These are phyloP conservation scores for Saccharomycopsis hybrid DNA, from an alignment of 1,139 yeast genomes.

Conservation along the genomic window DNA sequence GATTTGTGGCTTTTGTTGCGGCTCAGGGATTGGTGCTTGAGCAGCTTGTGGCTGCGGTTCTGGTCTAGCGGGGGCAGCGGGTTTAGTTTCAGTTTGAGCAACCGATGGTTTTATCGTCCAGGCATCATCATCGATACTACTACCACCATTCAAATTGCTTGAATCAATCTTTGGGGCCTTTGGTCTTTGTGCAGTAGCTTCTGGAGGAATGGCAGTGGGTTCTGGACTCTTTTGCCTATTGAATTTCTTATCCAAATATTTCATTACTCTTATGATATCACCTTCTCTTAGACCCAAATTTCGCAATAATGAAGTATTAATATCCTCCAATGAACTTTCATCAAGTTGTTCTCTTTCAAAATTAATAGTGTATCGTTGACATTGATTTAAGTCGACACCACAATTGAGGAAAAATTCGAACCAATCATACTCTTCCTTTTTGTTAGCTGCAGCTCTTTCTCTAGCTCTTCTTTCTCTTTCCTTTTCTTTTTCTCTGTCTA, in stretches of 20 bases:
- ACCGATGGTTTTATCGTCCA: slow-evolving; percentile 84
- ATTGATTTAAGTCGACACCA: slow-evolving; percentile 89
- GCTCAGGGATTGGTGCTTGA: slow-evolving; percentile 25
- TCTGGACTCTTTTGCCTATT: slow-evolving; percentile 39
- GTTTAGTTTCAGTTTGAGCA: slow-evolving; percentile 21
- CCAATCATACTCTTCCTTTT: slow-evolving; percentile 79
- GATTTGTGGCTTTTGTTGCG: slow-evolving; percentile 40
- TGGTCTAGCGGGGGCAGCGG: slow-evolving; percentile 22
- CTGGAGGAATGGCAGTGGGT: slow-evolving; percentile 25
- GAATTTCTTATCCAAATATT: slow-evolving; percentile 67
- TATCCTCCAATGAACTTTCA: slow-evolving; percentile 74
- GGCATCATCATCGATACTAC: slow-evolving; percentile 70
- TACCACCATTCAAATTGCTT: slow-evolving; percentile 16
- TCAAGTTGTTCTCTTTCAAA: slow-evolving; percentile 90
- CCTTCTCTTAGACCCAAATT: slow-evolving; percentile 94
- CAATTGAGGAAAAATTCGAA: slow-evolving; percentile 90
- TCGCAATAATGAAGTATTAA: slow-evolving; percentile 74
- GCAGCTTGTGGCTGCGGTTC: slow-evolving; percentile 22
- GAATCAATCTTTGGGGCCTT: slow-evolving; percentile 20
- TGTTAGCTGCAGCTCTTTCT: slow-evolving; percentile 30
- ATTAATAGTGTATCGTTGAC: slow-evolving; percentile 85
- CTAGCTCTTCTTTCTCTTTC: slow-evolving; percentile 31
- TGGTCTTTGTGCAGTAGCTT: slow-evolving; percentile 16
- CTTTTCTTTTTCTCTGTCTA: too few species aligned
- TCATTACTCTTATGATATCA: slow-evolving; percentile 85